A percentile compares a stretch with the other conserved stretches of the same genome.
Evolutionary conservation across 495 filamentous ascomycete genomes (phyloP).

Genomic region (Cudoniella acicularis): DNA sequence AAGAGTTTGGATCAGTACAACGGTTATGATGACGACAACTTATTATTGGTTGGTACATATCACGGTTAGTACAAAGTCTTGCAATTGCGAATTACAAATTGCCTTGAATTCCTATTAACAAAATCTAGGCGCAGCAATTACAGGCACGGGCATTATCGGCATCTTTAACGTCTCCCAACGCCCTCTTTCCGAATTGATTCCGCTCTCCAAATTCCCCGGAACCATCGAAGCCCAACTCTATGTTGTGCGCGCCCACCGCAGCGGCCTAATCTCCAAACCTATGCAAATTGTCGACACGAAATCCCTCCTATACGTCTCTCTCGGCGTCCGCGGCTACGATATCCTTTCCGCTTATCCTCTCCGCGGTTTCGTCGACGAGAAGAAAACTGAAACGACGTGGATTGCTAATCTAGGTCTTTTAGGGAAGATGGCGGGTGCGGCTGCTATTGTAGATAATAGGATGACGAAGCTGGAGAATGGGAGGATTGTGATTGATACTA

Average conservation of each 20-base stretch:
- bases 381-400: constrained; percentile 30
- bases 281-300: constrained; percentile 36
- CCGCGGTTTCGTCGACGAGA: constrained; percentile 45
- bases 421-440: constrained; percentile 85
- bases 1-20: constrained; percentile 69
- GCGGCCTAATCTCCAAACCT: constrained; percentile 56
- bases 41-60: constrained; percentile 80
- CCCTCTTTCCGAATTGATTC: constrained; percentile 59
- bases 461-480: constrained; percentile 56
- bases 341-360: constrained; percentile 75
- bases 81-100: not conserved
- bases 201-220: constrained; percentile 69
- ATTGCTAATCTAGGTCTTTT: constrained; percentile 76
- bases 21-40: constrained; percentile 62
- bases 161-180: constrained; percentile 72
- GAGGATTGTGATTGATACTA: constrained; percentile 56
- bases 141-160: constrained; percentile 73
- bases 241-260: constrained; percentile 66
- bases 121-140: constrained; percentile 54
- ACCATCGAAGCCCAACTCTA: constrained; percentile 53
- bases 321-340: constrained; percentile 69
- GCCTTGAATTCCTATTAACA: constrained; percentile 15
- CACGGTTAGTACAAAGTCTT: constrained; percentile 32
- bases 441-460: constrained; percentile 62
- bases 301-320: constrained; percentile 51